These are phyloP conservation scores for Cicer cuneatum DNA, from an alignment of 306 rosid genomes.

Conservation along the genomic window DNA sequence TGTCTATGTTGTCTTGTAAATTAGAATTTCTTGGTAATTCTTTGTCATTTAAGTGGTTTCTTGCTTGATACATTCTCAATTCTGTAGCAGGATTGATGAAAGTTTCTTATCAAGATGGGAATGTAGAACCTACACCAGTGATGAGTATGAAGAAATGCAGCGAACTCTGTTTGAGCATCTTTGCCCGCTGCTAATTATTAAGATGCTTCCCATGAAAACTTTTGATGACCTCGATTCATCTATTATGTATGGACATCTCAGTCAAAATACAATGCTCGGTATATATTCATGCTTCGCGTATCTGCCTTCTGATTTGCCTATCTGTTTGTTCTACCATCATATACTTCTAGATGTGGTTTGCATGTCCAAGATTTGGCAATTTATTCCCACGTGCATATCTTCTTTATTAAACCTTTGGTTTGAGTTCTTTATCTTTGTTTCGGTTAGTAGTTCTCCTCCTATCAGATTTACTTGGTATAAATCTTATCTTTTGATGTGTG, in stretches of 20 bases:
- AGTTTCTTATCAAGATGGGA: constrained; percentile 61
- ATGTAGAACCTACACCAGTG: constrained; percentile 52
- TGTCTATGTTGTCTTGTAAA: constrained; percentile 15
- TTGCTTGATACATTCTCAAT: constrained; percentile 37
- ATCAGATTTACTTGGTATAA: constrained; percentile 28
- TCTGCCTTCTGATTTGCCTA: constrained; percentile 34
- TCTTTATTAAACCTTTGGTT: not conserved
- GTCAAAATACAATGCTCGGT: constrained; percentile 58
- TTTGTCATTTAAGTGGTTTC: constrained; percentile 31
- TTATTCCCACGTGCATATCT: not conserved
- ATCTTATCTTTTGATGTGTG: not conserved
- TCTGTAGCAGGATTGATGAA: constrained; percentile 61
- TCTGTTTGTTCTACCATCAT: constrained; percentile 13
- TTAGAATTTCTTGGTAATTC: constrained; percentile 21
- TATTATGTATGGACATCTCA: constrained; percentile 63
- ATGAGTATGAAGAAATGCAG: constrained; percentile 64
- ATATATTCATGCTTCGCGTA: constrained; percentile 39
- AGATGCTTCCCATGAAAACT: constrained; percentile 86
- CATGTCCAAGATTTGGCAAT: constrained; percentile 7
- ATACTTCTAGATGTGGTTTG: constrained; percentile 3
- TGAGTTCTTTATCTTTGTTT: constrained; percentile 16
- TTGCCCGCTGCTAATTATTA: constrained; percentile 83
- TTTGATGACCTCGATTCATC: constrained; percentile 72
- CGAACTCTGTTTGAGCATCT: constrained; percentile 78
- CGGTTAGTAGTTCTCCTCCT: not conserved